Evolutionary conservation across 495 filamentous ascomycete species (phyloP), one percentile per base, ranked within the genome.

Genomic region (Penicillium soppii): DNA sequence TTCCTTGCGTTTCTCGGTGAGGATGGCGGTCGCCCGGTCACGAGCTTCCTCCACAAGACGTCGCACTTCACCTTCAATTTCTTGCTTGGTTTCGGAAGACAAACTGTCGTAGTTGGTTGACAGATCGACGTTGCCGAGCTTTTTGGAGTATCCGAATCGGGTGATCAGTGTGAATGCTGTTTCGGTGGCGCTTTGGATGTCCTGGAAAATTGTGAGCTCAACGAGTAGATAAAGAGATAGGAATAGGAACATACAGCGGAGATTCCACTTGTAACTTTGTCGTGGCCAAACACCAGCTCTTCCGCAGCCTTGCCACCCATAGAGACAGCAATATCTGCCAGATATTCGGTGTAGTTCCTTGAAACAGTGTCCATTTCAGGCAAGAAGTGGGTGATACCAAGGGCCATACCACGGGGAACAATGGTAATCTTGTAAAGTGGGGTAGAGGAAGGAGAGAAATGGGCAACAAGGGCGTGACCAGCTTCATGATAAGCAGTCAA

Each of bases 401-500:
- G 78, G 7, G 88, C 77, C 59, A 84, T 82, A 9, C 94, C 94
- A 49, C 95, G 85, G 30, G 94, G 91, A 62, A 98, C 88, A 52
- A 98, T 91, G 5, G 94, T 98, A 48, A 95, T 91, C 71, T 98
- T 98, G 79, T 98, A 96, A 7, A 98, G 73, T 4, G 87, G 89
- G 29, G 77, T 82, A 15, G 84, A 77, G 5, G 79, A 82, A 29
- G 82, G 77, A 9, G 90, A 90, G 52, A 90, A 89, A 64, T 95
- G 82, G 20, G 82, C 85, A 58, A 97, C 89, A 5, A 98, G 80
- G 3, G 95, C 91, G 69, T 98, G 94, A 2, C 94, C 94, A 50
- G 91, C 94, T 69, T 98, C 94, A 70, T 98, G 94, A 59, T 98
- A 98, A 2, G 94, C 94, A 29, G 94, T 98, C 78, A 91, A 84